phyloP scores from a whole-genome alignment of 2,329 filamentous ascomycete genomes.

The Talaromyces amestolkiae region DNA sequence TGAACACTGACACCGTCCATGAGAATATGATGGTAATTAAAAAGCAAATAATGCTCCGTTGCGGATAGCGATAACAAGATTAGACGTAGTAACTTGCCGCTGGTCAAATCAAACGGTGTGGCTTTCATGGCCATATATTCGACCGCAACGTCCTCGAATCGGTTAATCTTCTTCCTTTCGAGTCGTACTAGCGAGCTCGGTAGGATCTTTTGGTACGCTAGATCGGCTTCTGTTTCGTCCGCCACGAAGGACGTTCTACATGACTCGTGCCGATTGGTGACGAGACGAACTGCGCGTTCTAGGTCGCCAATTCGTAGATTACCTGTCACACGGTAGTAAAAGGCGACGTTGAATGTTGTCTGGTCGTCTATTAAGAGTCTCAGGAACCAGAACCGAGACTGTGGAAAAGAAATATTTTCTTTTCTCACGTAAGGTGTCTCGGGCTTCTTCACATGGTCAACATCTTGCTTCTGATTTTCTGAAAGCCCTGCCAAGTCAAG shows the following conservation, averaged over 20 bases:
- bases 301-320: constrained; percentile 28
- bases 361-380: constrained; percentile 20
- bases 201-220: constrained; percentile 25
- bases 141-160: constrained; percentile 24
- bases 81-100: constrained; percentile 25
- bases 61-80: constrained; percentile 37
- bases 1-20: constrained; percentile 48
- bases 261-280: constrained; percentile 29
- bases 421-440: background rate
- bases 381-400: constrained; percentile 42
- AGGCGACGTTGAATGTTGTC: constrained; percentile 38
- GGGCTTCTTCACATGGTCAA: background rate
- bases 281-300: constrained; percentile 28
- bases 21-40: constrained; percentile 49
- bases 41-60: constrained; percentile 37
- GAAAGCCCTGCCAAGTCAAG: background rate
- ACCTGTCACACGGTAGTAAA: constrained; percentile 29
- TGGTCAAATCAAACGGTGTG: constrained; percentile 40
- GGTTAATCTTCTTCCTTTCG: constrained; percentile 24
- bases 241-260: constrained; percentile 28
- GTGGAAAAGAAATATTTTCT: constrained; percentile 33
- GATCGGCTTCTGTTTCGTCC: constrained; percentile 15
- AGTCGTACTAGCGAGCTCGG: constrained; percentile 28
- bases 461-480: background rate
- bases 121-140: constrained; percentile 24